A percentile compares a stretch with the other conserved stretches of the same genome.
Conservation (phyloP, 805 yeast species). For the Phaffomyces opuntiae region DNA sequence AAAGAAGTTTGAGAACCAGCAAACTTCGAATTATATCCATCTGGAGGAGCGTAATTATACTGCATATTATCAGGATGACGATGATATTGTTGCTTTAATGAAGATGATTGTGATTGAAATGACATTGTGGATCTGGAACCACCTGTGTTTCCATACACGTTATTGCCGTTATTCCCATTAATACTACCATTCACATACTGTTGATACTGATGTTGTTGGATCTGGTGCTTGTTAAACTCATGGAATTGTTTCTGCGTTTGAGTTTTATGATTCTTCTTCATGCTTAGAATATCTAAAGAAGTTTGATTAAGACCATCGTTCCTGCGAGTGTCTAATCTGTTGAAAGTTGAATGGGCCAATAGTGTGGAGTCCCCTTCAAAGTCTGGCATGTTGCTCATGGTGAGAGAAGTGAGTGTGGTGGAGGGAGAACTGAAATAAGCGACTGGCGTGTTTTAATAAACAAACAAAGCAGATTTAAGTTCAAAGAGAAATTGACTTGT, state of each 20-base stretch:
- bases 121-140: conserved; percentile 4
- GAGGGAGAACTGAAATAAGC: neutral
- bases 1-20: neutral
- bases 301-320: conserved; percentile 20
- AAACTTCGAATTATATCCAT: neutral
- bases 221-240: conserved; percentile 16
- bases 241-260: conserved; percentile 20
- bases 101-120: conserved; percentile 1
- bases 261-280: conserved; percentile 20
- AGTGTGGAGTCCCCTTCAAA: neutral
- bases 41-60: neutral
- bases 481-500: too few species aligned
- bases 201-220: conserved; percentile 16
- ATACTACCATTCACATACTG: conserved; percentile 5
- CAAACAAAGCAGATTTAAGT: too few species aligned
- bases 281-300: conserved; percentile 17
- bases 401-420: neutral
- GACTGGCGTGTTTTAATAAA: neutral
- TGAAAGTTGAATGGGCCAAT: conserved; percentile 1
- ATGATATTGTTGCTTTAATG: neutral
- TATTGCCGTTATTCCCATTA: conserved; percentile 1
- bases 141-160: neutral
- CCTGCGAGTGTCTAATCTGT: conserved; percentile 15
- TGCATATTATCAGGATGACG: neutral
- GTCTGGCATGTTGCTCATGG: neutral